Evolutionary conservation across 495 filamentous ascomycete species (phyloP), one percentile per base, ranked within the genome.

Genomic region (Bacidia rubella): DNA sequence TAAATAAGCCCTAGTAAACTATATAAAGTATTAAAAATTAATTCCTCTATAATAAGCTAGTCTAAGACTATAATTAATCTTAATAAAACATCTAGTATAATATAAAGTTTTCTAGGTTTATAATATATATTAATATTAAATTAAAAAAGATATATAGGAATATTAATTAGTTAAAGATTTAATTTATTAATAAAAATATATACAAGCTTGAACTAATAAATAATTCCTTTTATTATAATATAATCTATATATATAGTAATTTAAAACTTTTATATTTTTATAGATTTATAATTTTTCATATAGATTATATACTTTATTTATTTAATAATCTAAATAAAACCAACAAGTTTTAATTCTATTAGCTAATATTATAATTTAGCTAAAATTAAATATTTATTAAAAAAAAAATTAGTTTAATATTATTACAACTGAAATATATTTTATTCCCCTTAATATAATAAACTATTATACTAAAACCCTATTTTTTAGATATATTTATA

Each of bases 371-470:
- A 51, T 11, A 4, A 19, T 45, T 45, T 29, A 53, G 21, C 40
- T 24, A 21, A 2, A 17, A 45, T 19, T 45, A 47, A 15, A 19
- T 20, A 45, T 25, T 45, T 17, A 20, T 3, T 19, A 19, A 45
- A 47, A 21, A 10, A 26, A 5, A 22, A 40, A 46, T 46, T 50
- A 29, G 19, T 47, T 25, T 52, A 2, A 49, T 38, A 49, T 54
- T 26, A n/a, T 27, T 15, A 25, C 29, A 27, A 54, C 11, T 19
- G 11, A 49, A 51, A 52, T 19, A 11, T 51, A 35, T 7, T 39
- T 35, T 2, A 55, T 49, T 39, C 15, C 15, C n/a, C 42, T 52
- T 41, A 40, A 12, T 19, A 41, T 51, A 21, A 51, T 41, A 51
- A 48, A 53, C 25, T 49, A 19, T 44, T 22, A 26, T 11, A 19